phyloP scores from a whole-genome alignment of 768 basidiomycete genomes.

The Tulasnella sp. region DNA sequence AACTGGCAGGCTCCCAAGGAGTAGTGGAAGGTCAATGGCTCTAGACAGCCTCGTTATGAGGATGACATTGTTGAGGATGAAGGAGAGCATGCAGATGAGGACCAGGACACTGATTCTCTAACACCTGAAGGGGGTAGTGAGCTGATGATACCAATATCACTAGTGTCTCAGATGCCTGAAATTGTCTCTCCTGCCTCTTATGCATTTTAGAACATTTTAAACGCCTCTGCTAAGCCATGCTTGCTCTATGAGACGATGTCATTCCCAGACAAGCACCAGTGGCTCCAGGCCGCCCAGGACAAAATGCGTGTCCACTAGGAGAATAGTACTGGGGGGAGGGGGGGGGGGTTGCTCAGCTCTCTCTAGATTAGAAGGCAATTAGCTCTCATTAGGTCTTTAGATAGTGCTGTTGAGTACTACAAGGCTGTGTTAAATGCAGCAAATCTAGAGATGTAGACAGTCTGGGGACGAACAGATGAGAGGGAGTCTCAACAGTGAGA shows the following conservation, averaged over 20 bases:
- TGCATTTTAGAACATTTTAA: no score
- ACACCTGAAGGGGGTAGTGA: not conserved
- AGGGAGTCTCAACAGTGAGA: no score
- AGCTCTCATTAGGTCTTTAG: not conserved
- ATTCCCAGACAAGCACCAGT: slow-evolving; percentile 5
- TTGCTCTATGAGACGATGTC: not conserved
- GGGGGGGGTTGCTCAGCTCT: no score
- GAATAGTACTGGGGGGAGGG: slow-evolving; percentile 20
- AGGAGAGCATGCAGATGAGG: no score
- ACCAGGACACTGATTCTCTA: not conserved
- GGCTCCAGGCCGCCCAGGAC: not conserved
- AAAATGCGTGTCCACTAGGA: slow-evolving; percentile 14
- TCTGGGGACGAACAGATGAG: no score
- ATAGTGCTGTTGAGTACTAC: not conserved
- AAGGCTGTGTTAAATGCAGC: no score
- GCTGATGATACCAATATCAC: no score
- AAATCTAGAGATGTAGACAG: no score
- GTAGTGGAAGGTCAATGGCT: not conserved
- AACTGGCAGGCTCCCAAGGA: not conserved
- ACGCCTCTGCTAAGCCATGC: no score
- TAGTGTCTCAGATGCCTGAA: not conserved
- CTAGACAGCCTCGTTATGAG: not conserved
- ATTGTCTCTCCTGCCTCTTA: slow-evolving; percentile 4
- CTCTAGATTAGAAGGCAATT: not conserved
- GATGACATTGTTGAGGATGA: not conserved